Conservation (phyloP, 306 rosid species). For the Castanea crenata region DNA sequence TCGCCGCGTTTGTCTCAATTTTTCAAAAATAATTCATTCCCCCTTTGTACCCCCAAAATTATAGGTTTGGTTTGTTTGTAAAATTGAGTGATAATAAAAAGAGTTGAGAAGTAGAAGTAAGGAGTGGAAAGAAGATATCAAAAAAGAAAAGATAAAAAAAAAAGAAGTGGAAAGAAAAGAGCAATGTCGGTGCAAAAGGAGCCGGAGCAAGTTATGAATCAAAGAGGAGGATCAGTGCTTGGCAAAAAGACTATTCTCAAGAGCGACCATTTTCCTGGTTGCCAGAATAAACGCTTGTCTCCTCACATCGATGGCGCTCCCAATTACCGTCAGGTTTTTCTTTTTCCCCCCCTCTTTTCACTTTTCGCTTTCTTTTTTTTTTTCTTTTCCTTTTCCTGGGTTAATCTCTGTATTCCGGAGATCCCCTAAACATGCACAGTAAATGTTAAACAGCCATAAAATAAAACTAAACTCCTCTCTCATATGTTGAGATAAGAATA, state of each 20-base stretch:
- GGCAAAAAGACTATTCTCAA: slow-evolving; percentile 93
- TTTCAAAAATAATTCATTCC: too few species aligned
- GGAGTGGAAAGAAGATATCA: too few species aligned
- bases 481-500: too few species aligned
- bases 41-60: too few species aligned
- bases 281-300: slow-evolving; percentile 83
- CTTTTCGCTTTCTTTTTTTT: neutral
- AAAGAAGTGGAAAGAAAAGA: neutral
- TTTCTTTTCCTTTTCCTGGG: neutral
- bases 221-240: slow-evolving; percentile 74
- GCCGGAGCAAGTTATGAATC: slow-evolving; percentile 78
- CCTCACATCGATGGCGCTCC: slow-evolving; percentile 98
- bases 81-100: too few species aligned
- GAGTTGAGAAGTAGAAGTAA: neutral
- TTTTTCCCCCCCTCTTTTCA: neutral
- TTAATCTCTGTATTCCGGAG: too few species aligned
- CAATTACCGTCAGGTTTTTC: slow-evolving; percentile 73
- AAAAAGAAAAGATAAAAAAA: too few species aligned
- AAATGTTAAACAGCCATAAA: too few species aligned
- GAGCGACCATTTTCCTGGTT: slow-evolving; percentile 96
- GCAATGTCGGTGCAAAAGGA: slow-evolving; percentile 57
- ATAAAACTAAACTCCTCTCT: too few species aligned
- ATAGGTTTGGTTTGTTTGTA: too few species aligned
- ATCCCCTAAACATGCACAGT: too few species aligned
- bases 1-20: too few species aligned